Base-by-base conservation (phyloP, 441 rosid species). In the Raphanus hybrid region DNA sequence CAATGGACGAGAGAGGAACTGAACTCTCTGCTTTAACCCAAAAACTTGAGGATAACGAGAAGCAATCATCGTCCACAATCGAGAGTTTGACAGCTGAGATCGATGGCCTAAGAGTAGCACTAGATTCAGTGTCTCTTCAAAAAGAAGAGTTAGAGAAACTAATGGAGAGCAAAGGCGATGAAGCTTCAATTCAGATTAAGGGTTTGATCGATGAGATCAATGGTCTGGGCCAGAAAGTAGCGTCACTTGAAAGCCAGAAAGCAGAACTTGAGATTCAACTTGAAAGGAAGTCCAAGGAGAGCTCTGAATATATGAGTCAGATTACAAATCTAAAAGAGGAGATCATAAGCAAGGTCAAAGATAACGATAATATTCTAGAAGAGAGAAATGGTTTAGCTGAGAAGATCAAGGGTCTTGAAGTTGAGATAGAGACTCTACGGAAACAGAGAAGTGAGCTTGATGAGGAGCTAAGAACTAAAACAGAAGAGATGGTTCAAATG, bases 1-100 rank as follows among this genome's bases (percentile, higher is more conserved):
- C 83, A 23, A 75, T 83, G 10, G 75, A 83, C 70, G 85, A 79
- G 76, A 88, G 79, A 74, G 90, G 70, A 73, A 83, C 81, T 70
- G 91, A 87, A 71, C 70, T 88, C 62, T 76, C 85, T 69, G 72
- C 77, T 80, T 75, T 88, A 37, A 60, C 64, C 61, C 89, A 84
- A 83, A 84, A 87, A 79, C 74, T 88, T 3, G 90, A 88, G 81
- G 91, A 86, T 63, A 83, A 73, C 71, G 87, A 85, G 82, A 84
- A 74, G 45, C 87, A 87, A 77, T 89, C 90, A 12, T 78, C 79
- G 67, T 84, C 87, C 34, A 84, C 81, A 82, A 76, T 50, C 12
- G 93, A 87, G 82, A 91, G 79, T 72, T 84, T 92, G 78, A 77
- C 59, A 68, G 71, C 78, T 63, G 89, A 85, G 80, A 57, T 91